These are phyloP conservation scores for Canariomyces notabilis DNA, from an alignment of 2,329 filamentous ascomycete genomes.

Conservation along the genomic window DNA sequence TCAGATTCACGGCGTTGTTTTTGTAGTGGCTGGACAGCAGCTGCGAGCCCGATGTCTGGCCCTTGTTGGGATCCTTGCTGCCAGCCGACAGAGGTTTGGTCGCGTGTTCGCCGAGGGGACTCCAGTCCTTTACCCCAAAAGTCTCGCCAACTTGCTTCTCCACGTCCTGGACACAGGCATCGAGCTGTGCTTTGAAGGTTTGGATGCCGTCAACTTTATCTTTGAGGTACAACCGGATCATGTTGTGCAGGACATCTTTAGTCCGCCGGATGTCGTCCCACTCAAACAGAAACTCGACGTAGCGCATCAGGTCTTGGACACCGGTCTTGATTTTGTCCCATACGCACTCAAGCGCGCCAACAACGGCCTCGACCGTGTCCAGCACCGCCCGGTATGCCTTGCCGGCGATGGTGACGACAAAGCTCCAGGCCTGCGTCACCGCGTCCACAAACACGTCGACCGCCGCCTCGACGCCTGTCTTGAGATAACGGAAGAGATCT, in stretches of 20 bases:
- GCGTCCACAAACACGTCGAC: neutral
- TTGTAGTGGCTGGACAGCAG: neutral
- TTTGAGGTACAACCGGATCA: neutral
- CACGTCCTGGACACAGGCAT: no score
- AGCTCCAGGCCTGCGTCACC: neutral
- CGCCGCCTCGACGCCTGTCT: neutral
- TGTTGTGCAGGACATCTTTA: neutral
- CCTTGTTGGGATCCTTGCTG: neutral
- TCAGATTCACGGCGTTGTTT: neutral
- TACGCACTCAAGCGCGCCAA: neutral
- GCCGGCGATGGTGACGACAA: neutral
- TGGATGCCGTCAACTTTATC: neutral
- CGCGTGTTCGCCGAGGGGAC: no score
- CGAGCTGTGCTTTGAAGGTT: no score
- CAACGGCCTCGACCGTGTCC: neutral
- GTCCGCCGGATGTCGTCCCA: neutral
- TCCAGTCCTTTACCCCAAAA: no score
- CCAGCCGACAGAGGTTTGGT: no score
- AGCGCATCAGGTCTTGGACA: neutral
- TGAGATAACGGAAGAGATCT: neutral
- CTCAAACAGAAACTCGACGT: neutral
- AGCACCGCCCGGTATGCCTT: neutral
- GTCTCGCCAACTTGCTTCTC: neutral
- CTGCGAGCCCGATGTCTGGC: neutral
- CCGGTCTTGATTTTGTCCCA: neutral